Evolutionary conservation across 306 rosid species (phyloP).

Genomic region (Acacia melanoxylon): DNA sequence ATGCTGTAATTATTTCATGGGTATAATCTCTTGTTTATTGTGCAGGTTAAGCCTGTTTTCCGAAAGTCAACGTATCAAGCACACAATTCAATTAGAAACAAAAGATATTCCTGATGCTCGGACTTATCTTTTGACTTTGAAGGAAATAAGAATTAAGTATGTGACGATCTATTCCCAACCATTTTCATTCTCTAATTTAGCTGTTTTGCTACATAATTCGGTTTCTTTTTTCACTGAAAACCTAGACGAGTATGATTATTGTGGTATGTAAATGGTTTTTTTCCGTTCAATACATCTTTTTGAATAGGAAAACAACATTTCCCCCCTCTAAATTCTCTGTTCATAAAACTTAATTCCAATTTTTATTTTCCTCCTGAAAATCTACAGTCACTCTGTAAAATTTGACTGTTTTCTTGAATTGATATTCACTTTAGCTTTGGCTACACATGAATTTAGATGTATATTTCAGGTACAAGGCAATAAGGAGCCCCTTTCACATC

Average conservation of each 20-base stretch:
- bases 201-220: conserved; percentile 4
- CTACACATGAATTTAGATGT: not conserved
- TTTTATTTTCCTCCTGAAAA: not conserved
- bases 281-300: conserved; percentile 8
- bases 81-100: conserved; percentile 61
- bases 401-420: not conserved
- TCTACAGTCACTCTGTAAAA: not conserved
- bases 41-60: conserved; percentile 75
- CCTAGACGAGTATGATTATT: not conserved
- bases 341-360: not conserved
- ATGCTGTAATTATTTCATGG: conserved; percentile 3
- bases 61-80: conserved; percentile 62
- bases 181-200: conserved; percentile 25
- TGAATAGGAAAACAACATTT: not conserved
- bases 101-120: conserved; percentile 84
- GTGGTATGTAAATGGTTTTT: conserved; percentile 3
- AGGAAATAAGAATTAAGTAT: conserved; percentile 79
- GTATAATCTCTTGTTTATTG: conserved; percentile 25
- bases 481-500: not conserved
- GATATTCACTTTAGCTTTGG: not conserved
- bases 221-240: not conserved
- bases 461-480: not conserved
- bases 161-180: conserved; percentile 28
- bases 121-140: conserved; percentile 77
- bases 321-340: too few species aligned